phyloP scores from a whole-genome alignment of 2,329 filamentous ascomycete species.

The Fusarium sterilihyphosum region DNA sequence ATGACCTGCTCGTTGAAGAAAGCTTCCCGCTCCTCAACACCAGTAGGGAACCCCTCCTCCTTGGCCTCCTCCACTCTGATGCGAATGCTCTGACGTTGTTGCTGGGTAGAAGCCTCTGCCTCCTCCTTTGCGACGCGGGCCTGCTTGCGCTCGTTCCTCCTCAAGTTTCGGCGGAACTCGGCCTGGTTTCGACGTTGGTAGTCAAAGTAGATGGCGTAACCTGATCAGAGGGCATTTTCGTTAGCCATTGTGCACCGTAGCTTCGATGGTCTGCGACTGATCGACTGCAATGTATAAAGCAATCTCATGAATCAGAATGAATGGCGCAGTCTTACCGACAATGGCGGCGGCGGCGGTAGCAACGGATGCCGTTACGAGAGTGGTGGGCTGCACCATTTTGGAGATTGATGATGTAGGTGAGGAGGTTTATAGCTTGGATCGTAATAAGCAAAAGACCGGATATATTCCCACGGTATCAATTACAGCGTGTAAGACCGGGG shows the following conservation, averaged over 20 bases:
- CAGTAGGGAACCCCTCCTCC: slow-evolving; percentile 89
- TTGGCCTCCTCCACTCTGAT: slow-evolving; percentile 81
- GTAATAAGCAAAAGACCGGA: slow-evolving; percentile 8
- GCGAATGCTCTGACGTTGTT: slow-evolving; percentile 80
- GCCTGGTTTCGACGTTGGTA: slow-evolving; percentile 71
- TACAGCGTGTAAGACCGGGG: slow-evolving; percentile 10
- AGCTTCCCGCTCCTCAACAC: slow-evolving; percentile 91
- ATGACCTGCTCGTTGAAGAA: slow-evolving; percentile 98
- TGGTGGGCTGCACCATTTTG: slow-evolving; percentile 61
- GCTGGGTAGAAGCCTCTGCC: slow-evolving; percentile 70
- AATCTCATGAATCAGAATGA: neutral
- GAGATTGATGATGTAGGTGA: slow-evolving; percentile 22
- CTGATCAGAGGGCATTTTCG: slow-evolving; percentile 49
- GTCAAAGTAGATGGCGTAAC: slow-evolving; percentile 76
- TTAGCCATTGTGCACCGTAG: slow-evolving; percentile 28
- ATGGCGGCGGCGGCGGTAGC: slow-evolving; percentile 69
- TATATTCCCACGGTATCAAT: slow-evolving; percentile 16
- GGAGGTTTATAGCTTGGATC: slow-evolving; percentile 12
- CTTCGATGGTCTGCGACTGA: neutral
- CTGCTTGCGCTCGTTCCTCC: slow-evolving; percentile 79
- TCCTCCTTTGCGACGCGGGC: slow-evolving; percentile 77
- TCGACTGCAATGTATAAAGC: neutral
- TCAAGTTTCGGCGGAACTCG: slow-evolving; percentile 73
- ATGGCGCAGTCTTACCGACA: slow-evolving; percentile 58
- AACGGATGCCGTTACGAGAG: slow-evolving; percentile 69